These are phyloP conservation scores for Trichoderma semiorbis DNA, from an alignment of 2,329 filamentous ascomycete genomes.

Conservation along the genomic window DNA sequence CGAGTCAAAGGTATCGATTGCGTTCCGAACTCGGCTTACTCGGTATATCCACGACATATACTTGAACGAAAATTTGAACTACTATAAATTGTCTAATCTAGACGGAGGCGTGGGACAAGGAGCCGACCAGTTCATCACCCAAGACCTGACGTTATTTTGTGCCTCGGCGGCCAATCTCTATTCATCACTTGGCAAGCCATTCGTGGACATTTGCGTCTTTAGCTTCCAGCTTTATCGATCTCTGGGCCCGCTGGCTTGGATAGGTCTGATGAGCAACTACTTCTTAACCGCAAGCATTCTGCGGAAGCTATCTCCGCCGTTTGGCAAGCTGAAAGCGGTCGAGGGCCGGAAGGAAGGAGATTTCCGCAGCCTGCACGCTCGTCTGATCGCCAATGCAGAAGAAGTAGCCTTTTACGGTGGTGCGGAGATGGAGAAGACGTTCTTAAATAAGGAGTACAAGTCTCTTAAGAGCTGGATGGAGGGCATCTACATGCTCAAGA, in stretches of 20 bases:
- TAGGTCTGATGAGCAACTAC: slow-evolving; percentile 86
- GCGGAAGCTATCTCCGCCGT: slow-evolving; percentile 84
- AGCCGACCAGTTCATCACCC: slow-evolving; percentile 95
- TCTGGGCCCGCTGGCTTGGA: slow-evolving; percentile 81
- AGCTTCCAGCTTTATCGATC: slow-evolving; percentile 96
- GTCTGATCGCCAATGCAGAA: slow-evolving; percentile 93
- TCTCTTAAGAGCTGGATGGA: slow-evolving; percentile 97
- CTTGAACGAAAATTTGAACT: slow-evolving; percentile 89
- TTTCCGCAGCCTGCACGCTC: slow-evolving; percentile 85
- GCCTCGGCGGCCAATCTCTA: slow-evolving; percentile 88
- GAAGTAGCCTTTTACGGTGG: slow-evolving; percentile 97
- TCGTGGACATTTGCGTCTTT: slow-evolving; percentile 96
- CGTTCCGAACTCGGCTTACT: slow-evolving; percentile 91
- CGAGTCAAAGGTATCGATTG: slow-evolving; percentile 96
- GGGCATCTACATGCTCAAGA: slow-evolving; percentile 94
- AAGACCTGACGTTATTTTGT: slow-evolving; percentile 94
- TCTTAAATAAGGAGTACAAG: slow-evolving; percentile 87
- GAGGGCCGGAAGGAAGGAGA: slow-evolving; percentile 94
- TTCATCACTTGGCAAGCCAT: slow-evolving; percentile 93
- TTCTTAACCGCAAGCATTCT: slow-evolving; percentile 90
- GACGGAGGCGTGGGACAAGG: slow-evolving; percentile 90
- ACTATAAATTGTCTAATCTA: slow-evolving; percentile 90
- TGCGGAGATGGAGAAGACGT: slow-evolving; percentile 89
- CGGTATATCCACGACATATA: slow-evolving; percentile 97
- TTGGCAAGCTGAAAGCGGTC: slow-evolving; percentile 93